phyloP scores from a whole-genome alignment of 352 stramenopile genomes.

The Globisporangium iwayamae region DNA sequence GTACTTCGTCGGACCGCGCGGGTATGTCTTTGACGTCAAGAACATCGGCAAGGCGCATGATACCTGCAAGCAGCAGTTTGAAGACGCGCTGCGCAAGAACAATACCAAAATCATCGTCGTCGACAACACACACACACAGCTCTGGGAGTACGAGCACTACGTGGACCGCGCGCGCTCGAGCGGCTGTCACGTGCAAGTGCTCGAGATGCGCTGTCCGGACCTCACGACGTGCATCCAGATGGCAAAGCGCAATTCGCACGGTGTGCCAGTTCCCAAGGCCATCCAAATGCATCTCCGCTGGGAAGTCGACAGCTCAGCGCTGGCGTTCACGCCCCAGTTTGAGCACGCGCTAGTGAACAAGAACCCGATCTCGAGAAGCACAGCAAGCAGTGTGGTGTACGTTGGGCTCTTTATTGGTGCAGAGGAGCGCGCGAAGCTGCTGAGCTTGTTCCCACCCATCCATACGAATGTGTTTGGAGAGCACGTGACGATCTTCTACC shows the following conservation, averaged over 20 bases:
- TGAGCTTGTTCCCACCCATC: conserved; percentile 20
- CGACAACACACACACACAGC: conserved; percentile 71
- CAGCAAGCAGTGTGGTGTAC: conserved; percentile 35
- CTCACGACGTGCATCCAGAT: conserved; percentile 44
- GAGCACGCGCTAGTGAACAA: conserved; percentile 29
- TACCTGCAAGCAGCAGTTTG: conserved; percentile 39
- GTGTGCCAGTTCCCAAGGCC: conserved; percentile 54
- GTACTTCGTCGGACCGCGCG: conserved; percentile 59
- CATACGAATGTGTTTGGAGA: conserved; percentile 48
- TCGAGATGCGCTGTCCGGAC: conserved; percentile 60
- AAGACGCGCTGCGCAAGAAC: conserved; percentile 22
- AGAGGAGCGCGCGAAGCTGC: conserved; percentile 29
- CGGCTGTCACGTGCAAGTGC: conserved; percentile 27
- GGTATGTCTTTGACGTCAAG: conserved; percentile 63
- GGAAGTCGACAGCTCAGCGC: conserved; percentile 38
- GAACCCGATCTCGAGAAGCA: conserved; percentile 52
- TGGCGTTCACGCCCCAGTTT: conserved; percentile 44
- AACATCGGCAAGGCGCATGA: conserved; percentile 46
- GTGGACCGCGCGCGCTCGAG: conserved; percentile 27
- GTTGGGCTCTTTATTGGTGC: conserved; percentile 51
- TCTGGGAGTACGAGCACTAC: conserved; percentile 67
- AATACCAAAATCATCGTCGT: conserved; percentile 42
- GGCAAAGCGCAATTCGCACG: conserved; percentile 65
- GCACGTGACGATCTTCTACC: conserved; percentile 68
- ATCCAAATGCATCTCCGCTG: conserved; percentile 70